Evolutionary conservation across 495 filamentous ascomycete species (phyloP), one percentile per base, ranked within the genome.

Genomic region (Saxophila tyrrhenica): DNA sequence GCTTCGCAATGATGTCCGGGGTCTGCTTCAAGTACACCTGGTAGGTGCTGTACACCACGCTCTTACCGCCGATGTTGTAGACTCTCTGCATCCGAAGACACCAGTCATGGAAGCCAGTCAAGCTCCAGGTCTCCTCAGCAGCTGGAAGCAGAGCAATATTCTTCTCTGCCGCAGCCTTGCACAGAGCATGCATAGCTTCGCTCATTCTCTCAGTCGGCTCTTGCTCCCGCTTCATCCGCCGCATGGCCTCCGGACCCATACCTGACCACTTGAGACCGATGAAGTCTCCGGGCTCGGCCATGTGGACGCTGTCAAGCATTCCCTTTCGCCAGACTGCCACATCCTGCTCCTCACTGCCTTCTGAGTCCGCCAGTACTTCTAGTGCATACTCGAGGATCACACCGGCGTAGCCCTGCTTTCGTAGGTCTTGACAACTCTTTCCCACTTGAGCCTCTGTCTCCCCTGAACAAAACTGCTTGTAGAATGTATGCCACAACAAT

Each of bases 251-350:
- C n/a, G 72, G 72, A 16, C 91, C 91, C 56, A 90, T 89, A n/a
- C 91, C 91, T 19, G 86, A 90, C 70, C 92, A 92, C 58, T 97
- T 97, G 51, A 95, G 67, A 1, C 86, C 89, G 25, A 95, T 82
- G 63, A 89, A 95, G 62, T 95, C 89, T 5, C 85, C 86, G 7
- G 78, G 73, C 38, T 76, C 73, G 0, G 85, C 78, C 70, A 94
- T 81, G 16, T 77, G 71, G 5, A 96, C 82, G 0, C 88, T 92
- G 57, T 84, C 78, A 50, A 90, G 59, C 3, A 85, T 87, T 3
- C 87, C 86, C 38, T 79, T 73, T 32, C 79, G 72, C 89, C 89
- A 95, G 25, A 73, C 75, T 53, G 73, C 72, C 50, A 94, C 79
- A 60, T 90, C 86, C 52, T 50, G 69, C 57, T 58, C 68, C 44